These are phyloP conservation scores for Raffaelea arxii DNA, from an alignment of 2,329 filamentous ascomycete genomes.

Conservation along the genomic window DNA sequence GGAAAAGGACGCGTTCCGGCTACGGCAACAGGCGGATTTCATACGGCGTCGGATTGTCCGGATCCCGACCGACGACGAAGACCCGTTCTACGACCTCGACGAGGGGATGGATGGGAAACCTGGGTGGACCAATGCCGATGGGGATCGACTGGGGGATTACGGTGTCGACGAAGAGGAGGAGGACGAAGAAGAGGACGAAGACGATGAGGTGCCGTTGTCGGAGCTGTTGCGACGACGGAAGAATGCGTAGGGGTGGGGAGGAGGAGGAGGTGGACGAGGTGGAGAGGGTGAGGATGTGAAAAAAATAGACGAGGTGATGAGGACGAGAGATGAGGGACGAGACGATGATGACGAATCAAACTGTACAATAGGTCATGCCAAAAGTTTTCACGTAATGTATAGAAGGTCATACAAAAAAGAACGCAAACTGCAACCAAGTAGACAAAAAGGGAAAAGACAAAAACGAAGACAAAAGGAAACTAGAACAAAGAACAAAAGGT, in stretches of 20 bases:
- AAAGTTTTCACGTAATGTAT: too few species aligned
- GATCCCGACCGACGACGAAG: slow-evolving; percentile 41
- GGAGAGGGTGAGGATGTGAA: too few species aligned
- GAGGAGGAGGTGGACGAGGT: too few species aligned
- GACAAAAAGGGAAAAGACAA: too few species aligned
- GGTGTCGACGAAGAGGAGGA: slow-evolving; percentile 72
- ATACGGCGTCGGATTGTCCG: too few species aligned
- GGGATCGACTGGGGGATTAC: slow-evolving; percentile 64
- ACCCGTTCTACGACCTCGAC: slow-evolving; percentile 15
- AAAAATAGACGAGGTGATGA: too few species aligned
- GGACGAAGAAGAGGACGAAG: slow-evolving; percentile 30
- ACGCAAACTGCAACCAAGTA: too few species aligned
- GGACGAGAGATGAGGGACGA: too few species aligned
- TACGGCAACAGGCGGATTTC: slow-evolving; percentile 39
- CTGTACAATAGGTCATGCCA: too few species aligned
- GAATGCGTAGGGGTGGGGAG: too few species aligned
- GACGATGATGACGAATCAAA: too few species aligned
- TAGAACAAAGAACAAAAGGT: background rate
- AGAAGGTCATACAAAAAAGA: background rate
- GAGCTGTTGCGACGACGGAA: slow-evolving; percentile 54
- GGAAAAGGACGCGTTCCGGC: slow-evolving; percentile 37
- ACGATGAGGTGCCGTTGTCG: slow-evolving; percentile 57
- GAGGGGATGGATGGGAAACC: slow-evolving; percentile 36
- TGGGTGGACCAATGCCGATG: slow-evolving; percentile 66
- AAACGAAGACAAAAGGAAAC: background rate